Evolutionary conservation across 257 asterid species (phyloP), one percentile per base, ranked within the genome.

Genomic region (Fraxinus americana): DNA sequence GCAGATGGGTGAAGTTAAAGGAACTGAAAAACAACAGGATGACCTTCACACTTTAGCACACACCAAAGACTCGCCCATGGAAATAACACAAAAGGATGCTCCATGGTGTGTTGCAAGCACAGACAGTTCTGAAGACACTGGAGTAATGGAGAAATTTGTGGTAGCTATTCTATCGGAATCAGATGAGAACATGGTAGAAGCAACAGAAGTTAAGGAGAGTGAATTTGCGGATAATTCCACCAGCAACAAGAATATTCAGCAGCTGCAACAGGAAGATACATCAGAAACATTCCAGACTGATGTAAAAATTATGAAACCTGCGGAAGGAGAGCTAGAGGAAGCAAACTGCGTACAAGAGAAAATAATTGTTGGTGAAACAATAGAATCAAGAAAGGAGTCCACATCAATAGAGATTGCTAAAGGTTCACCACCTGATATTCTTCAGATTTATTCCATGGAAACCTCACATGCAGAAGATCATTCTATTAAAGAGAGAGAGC

Each of bases 101-200:
- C 3, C 2, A 19, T 52, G 19, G 63, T 19, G 2, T 52, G 63
- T 52, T 52, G 63, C 63, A 14, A 52, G 80, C 75, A 70, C 77
- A 30, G 52, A 29, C 36, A 83, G 45, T 23, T 84, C 83, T 78
- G 82, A 65, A n/a, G 61, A 81, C 82, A 73, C 70, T 73, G 67
- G 59, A 67, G 78, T 43, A 57, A 67, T 73, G 72, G 82, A 71
- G 67, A 75, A 80, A 70, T 50, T 73, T 78, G 77, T 75, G 69
- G 79, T 63, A 69, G 72, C 67, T 57, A 59, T 74, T 73, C 74
- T 67, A 78, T 73, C 73, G 54, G 79, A 77, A 74, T 25, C 43
- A 71, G 82, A 72, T 71, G 80, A 82, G 66, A 80, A 25, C 35
- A 72, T 67, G 36, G 48, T 1, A 71, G 82, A 78, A 72, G 67